A percentile compares a stretch with the other conserved stretches of the same genome.
Conservation (phyloP, 2,329 filamentous ascomycete species). For the Pseudocercospora cruenta region DNA sequence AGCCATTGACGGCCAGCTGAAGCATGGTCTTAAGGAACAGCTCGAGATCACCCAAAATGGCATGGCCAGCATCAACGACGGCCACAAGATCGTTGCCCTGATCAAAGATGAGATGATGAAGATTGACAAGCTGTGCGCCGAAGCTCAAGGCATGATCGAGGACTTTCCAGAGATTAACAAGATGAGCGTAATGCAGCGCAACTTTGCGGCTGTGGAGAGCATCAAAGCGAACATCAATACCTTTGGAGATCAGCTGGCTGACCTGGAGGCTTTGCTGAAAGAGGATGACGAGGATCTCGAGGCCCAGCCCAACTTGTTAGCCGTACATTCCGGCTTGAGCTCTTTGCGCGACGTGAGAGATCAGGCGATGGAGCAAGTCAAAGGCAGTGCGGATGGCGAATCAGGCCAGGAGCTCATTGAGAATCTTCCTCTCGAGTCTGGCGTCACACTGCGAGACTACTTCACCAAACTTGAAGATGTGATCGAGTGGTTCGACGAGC, state of each 20-base stretch:
- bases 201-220: slow-evolving; percentile 90
- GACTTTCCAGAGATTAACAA: slow-evolving; percentile 93
- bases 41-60: slow-evolving; percentile 91
- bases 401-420: slow-evolving; percentile 95
- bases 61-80: slow-evolving; percentile 85
- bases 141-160: slow-evolving; percentile 95
- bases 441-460: slow-evolving; percentile 81
- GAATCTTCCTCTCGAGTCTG: slow-evolving; percentile 63
- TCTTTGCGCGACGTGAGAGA: slow-evolving; percentile 91
- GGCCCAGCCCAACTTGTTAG: slow-evolving; percentile 88
- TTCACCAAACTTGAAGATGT: slow-evolving; percentile 84
- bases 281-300: slow-evolving; percentile 85
- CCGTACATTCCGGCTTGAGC: slow-evolving; percentile 89
- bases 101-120: slow-evolving; percentile 99
- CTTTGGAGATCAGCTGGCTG: slow-evolving; percentile 76
- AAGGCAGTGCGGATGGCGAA: slow-evolving; percentile 72
- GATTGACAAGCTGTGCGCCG: slow-evolving; percentile 95
- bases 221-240: slow-evolving; percentile 90
- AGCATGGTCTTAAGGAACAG: slow-evolving; percentile 85
- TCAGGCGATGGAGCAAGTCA: slow-evolving; percentile 95
- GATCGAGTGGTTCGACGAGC: slow-evolving; percentile 93
- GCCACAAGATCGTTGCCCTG: slow-evolving; percentile 85
- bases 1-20: slow-evolving; percentile 86
- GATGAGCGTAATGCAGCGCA: slow-evolving; percentile 91
- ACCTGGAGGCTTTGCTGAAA: slow-evolving; percentile 75